Conservation (phyloP, 495 filamentous ascomycete genomes). For the Lepidopterella palustris region DNA sequence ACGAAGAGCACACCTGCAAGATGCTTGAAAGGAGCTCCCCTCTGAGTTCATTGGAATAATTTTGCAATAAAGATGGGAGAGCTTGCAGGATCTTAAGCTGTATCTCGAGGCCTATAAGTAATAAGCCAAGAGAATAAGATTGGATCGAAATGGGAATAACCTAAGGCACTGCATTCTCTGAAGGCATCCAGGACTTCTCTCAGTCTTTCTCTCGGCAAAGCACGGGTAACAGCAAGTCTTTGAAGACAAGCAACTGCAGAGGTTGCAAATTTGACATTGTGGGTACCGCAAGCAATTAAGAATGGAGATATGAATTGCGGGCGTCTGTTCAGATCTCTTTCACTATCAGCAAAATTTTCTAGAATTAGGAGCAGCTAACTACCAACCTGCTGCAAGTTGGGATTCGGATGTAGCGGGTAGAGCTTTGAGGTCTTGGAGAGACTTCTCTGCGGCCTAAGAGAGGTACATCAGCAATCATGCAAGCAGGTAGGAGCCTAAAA, state of each 20-base stretch:
- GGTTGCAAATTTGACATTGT: constrained; percentile 79
- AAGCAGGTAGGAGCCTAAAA: no score
- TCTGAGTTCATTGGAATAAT: constrained; percentile 75
- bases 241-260: constrained; percentile 85
- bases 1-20: constrained; percentile 80
- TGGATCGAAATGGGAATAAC: constrained; percentile 36
- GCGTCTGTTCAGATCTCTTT: constrained; percentile 70
- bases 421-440: constrained; percentile 79
- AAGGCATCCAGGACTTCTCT: constrained; percentile 81
- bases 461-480: not conserved
- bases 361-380: not conserved
- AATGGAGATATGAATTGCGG: constrained; percentile 86
- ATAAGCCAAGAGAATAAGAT: not conserved
- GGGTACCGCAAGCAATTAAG: constrained; percentile 80
- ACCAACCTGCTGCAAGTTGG: constrained; percentile 75
- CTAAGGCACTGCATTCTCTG: constrained; percentile 65
- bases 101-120: constrained; percentile 65
- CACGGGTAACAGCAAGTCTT: constrained; percentile 72
- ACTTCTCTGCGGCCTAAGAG: constrained; percentile 79
- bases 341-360: constrained; percentile 33
- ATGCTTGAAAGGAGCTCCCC: constrained; percentile 73
- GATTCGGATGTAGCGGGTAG: constrained; percentile 70
- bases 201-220: constrained; percentile 64
- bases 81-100: constrained; percentile 95
- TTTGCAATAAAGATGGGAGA: constrained; percentile 82